Evolutionary conservation across 2,329 filamentous ascomycete species (phyloP), one percentile per base, ranked within the genome.

Genomic region (Neonectria magnoliae): DNA sequence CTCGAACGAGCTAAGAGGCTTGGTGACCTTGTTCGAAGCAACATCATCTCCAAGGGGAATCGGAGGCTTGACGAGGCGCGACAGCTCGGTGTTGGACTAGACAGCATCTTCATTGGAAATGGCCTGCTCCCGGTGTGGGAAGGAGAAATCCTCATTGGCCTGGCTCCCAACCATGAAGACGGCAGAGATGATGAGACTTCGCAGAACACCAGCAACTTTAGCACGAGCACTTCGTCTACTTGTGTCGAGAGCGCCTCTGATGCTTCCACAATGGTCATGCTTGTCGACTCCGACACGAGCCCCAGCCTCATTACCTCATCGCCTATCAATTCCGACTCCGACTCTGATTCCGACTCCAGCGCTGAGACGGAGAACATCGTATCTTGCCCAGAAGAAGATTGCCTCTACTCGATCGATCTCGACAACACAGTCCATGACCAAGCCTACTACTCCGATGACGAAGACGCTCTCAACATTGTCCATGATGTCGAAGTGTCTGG

Each of bases 101-200:
- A 57, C 0, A 56, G 74, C 3, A 38, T 80, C 2, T 42, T 18
- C 10, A 70, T 80, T 18, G 73, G 76, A 7, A 22, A 64, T 4
- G 65, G 66, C 13, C 56, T 80, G 20, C 60, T 80, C 38, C 76
- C 77, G 3, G 68, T 69, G 4, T 79, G 76, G 78, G 44, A 50
- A 4, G 62, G 41, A 4, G 57, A 58, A 48, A 27, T 45, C 65
- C 1, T 41, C 27, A 57, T 52, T 8, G 38, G 45, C 13, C 29
- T 70, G 9, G 47, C 38, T 13, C 38, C 51, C 10, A 42, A 44
- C n/a, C 47, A 55, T 4, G 57, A 9, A 48, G 14, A 57, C 1
- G 27, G 36, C 0, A 52, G 63, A 1, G 44, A 29, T 1, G 29
- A 25, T 3, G 48, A 29, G 13, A 5, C 38, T 7, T 29, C 27